A percentile compares a stretch with the other conserved stretches of the same genome.
phyloP scores from a whole-genome alignment of 305 asterid species.

The Fraxinus baroniana region DNA sequence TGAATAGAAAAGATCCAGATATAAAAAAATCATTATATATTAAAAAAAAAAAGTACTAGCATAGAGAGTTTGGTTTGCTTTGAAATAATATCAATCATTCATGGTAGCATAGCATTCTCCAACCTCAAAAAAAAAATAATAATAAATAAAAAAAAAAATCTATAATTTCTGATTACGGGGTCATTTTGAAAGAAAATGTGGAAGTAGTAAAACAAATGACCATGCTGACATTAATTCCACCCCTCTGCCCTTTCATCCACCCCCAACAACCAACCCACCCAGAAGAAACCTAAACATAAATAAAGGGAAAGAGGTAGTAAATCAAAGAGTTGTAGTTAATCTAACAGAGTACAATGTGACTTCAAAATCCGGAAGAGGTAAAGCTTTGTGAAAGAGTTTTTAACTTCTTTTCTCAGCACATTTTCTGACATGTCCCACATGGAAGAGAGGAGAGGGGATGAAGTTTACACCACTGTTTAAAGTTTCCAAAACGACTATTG shows the following conservation, averaged over 20 bases:
- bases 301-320: background rate
- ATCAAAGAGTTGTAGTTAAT: background rate
- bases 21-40: background rate
- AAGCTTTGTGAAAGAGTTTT: background rate
- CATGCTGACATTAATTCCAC: background rate
- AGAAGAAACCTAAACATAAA: background rate
- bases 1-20: background rate
- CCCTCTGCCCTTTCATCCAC: background rate
- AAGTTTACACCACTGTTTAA: background rate
- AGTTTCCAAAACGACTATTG: conserved; percentile 8
- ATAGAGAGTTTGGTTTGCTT: background rate
- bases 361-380: background rate
- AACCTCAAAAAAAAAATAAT: background rate
- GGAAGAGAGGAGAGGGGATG: background rate
- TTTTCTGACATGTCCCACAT: background rate
- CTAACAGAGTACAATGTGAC: background rate
- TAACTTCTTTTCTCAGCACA: background rate
- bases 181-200: background rate
- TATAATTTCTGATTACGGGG: background rate
- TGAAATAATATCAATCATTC: background rate
- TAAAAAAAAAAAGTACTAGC: background rate
- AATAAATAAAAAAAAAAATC: too few species aligned
- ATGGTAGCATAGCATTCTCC: background rate
- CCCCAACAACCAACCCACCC: background rate
- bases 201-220: background rate